A percentile compares a stretch with the other conserved stretches of the same genome.
Evolutionary conservation across 371 early-diverging fungal species (phyloP).

Genomic region (Apophysomyces variabilis): DNA sequence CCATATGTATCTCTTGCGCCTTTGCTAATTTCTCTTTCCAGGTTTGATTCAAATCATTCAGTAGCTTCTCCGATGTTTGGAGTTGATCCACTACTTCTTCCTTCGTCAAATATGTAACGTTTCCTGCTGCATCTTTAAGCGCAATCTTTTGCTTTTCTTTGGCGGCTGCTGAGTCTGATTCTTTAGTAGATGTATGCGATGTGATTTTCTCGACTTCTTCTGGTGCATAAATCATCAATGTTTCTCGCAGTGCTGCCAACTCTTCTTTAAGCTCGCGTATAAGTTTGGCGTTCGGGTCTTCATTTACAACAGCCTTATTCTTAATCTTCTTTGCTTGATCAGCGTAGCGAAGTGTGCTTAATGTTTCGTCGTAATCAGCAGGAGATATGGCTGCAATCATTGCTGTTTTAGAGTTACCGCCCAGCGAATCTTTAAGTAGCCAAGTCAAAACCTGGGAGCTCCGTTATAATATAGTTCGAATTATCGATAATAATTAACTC

Average conservation of each 20-base stretch:
- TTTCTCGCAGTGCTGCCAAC: constrained; percentile 63
- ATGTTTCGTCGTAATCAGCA: constrained; percentile 80
- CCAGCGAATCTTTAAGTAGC: constrained; percentile 91
- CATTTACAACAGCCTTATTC: constrained; percentile 89
- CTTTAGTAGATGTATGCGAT: constrained; percentile 48
- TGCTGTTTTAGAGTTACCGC: constrained; percentile 90
- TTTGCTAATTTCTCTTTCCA: constrained; percentile 71
- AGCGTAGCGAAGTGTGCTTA: constrained; percentile 93
- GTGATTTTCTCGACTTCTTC: constrained; percentile 12
- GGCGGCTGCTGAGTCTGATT: constrained; percentile 6
- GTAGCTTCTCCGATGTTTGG: constrained; percentile 40
- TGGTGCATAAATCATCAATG: constrained; percentile 36
- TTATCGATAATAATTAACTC: constrained; percentile 24
- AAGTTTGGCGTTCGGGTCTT: constrained; percentile 78
- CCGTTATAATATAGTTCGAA: neutral
- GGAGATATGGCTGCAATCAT: constrained; percentile 89
- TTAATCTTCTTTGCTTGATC: constrained; percentile 90
- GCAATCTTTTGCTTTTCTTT: constrained; percentile 22
- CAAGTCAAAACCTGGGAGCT: constrained; percentile 71
- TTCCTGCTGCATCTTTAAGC: constrained; percentile 37
- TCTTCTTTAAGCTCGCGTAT: constrained; percentile 86
- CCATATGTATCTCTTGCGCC: constrained; percentile 72
- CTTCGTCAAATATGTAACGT: constrained; percentile 46
- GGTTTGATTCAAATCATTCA: constrained; percentile 45
- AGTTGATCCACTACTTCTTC: constrained; percentile 67